phyloP scores from a whole-genome alignment of 148 eudicot genomes.

The Camellia granthamiana region DNA sequence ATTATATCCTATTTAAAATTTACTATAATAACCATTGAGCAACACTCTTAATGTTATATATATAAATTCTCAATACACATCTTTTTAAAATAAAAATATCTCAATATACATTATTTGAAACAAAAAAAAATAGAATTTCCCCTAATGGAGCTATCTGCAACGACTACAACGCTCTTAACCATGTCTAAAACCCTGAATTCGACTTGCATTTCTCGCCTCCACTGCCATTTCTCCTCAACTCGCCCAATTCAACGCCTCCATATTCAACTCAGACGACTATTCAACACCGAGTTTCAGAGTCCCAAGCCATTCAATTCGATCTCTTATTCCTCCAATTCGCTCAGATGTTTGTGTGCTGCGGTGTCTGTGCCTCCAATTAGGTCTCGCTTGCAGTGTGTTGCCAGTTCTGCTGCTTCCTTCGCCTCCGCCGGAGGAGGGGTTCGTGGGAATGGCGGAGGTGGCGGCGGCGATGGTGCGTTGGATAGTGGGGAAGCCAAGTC shows the following conservation, averaged over 20 bases:
- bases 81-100: too few species aligned
- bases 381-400: constrained; percentile 33
- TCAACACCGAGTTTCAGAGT: constrained; percentile 4
- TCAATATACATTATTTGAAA: too few species aligned
- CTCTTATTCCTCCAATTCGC: neutral
- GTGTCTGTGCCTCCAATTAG: constrained; percentile 20
- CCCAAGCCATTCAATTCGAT: constrained; percentile 15
- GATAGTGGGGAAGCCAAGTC: constrained; percentile 40
- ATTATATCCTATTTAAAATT: too few species aligned
- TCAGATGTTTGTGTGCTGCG: constrained; percentile 8
- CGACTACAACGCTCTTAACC: constrained; percentile 37
- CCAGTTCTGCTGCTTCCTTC: constrained; percentile 47
- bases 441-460: constrained; percentile 46
- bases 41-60: too few species aligned
- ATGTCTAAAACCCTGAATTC: constrained; percentile 50
- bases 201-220: constrained; percentile 26
- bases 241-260: constrained; percentile 21
- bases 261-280: constrained; percentile 20
- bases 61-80: too few species aligned
- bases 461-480: constrained; percentile 52
- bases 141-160: constrained; percentile 18
- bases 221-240: constrained; percentile 28
- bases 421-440: constrained; percentile 36
- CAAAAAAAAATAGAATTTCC: too few species aligned
- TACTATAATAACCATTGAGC: too few species aligned